Evolutionary conservation across 768 basidiomycete genomes (phyloP), one percentile per base, ranked within the genome.

Genomic region (Rhizopogon sp.): DNA sequence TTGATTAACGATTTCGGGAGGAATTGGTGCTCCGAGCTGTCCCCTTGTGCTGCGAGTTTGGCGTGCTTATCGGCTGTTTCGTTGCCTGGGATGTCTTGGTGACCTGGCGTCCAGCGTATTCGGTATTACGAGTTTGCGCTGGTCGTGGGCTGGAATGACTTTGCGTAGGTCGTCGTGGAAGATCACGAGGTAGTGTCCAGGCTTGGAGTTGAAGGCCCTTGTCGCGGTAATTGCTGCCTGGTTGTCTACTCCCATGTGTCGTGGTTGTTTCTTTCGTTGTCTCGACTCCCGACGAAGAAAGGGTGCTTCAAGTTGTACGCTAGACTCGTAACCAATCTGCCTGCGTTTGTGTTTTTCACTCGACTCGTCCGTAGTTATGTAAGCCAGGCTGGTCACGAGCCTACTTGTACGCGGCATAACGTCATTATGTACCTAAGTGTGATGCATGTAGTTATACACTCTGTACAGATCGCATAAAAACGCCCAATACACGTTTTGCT

Each of bases 151-250:
- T 43, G 52, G 16, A 45, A 58, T 11, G 20, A 33, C 10, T 44
- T 63, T 58, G 17, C 39, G 51, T 6, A 39, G 47, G 2, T 22
- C 29, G 3, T 14, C 14, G 1, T 51, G 20, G 11, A 57, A 14
- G 5, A 22, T 6, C 50, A 58, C 20, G 16, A 60, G 43, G 37
- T 58, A 52, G 3, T 58, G 57, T 8, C 57, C 40, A 0, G 58
- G 54, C 8, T 39, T 45, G 4, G 43, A 33, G 20, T 13, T 7
- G 3, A 39, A 35, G 9, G 47, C 20, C 3, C 33, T 37, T 7
- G 47, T 43, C n/a, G 59, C 57, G 1, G 17, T 33, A 0, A 64
- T 58, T 1, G 50, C 59, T 5, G 56, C 60, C 39, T 63, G 59
- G 39, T 59, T 62, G 35, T 50, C 50, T 2, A 39, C 5, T 11